Percentiles rank a stretch among this genome's conserved stretches.
phyloP scores from a whole-genome alignment of 352 stramenopile species.

The Blastocystis sp. region DNA sequence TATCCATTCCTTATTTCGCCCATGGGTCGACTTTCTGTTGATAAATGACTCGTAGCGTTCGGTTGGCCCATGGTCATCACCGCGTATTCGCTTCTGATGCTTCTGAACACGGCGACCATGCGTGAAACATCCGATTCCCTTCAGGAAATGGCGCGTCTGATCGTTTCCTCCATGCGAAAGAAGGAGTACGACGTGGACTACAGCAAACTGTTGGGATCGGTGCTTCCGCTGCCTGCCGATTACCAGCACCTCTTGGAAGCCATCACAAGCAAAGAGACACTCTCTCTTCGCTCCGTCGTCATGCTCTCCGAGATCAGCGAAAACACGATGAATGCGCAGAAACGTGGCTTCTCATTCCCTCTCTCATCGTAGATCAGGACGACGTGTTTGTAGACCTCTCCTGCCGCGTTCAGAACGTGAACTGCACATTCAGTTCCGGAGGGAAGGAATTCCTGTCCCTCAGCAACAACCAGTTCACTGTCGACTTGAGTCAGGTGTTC shows the following conservation, averaged over 20 bases:
- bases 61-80: conserved; percentile 17
- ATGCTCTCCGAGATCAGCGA: background rate
- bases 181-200: conserved; percentile 34
- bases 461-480: background rate
- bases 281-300: background rate
- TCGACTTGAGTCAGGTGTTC: background rate
- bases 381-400: conserved; percentile 28
- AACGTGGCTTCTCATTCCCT: background rate
- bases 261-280: background rate
- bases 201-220: background rate
- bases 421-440: background rate
- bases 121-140: background rate
- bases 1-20: conserved; percentile 12
- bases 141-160: background rate
- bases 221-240: conserved; percentile 3
- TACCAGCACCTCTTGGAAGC: conserved; percentile 36
- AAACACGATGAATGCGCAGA: conserved; percentile 41
- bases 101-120: background rate
- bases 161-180: background rate
- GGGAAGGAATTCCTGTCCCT: background rate
- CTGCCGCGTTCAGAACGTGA: background rate
- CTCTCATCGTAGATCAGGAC: background rate
- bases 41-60: background rate
- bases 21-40: background rate
- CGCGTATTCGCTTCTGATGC: conserved; percentile 1